phyloP scores from a whole-genome alignment of 345 rosid genomes.

The Citrus glauca region DNA sequence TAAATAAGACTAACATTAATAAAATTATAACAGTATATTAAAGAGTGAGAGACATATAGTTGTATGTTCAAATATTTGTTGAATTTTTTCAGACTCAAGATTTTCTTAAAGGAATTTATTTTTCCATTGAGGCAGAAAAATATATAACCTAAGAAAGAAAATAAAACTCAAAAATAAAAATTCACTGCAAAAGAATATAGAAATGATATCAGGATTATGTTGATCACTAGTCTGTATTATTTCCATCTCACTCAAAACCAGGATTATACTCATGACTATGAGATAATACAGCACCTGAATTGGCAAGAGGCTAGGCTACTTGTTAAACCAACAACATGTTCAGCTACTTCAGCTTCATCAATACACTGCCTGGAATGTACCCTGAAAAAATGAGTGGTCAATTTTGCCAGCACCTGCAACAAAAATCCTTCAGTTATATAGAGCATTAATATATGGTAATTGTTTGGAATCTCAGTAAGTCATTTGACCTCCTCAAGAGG shows the following conservation, averaged over 20 bases:
- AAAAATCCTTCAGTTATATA: conserved; percentile 11
- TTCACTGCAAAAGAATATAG: background rate
- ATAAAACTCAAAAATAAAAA: background rate
- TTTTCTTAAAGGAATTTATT: background rate
- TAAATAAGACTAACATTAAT: background rate
- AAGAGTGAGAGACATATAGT: background rate
- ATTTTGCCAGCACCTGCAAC: conserved; percentile 63
- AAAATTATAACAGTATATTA: background rate
- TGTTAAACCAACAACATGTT: conserved; percentile 81
- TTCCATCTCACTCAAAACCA: background rate
- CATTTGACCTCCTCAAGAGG: conserved; percentile 79
- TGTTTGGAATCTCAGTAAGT: conserved; percentile 3
- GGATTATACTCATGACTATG: background rate
- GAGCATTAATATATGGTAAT: conserved; percentile 6
- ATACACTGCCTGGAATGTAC: conserved; percentile 82
- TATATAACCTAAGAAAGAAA: background rate
- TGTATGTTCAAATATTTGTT: background rate
- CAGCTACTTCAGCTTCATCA: conserved; percentile 95
- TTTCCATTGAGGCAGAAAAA: background rate
- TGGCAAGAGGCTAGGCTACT: conserved; percentile 84
- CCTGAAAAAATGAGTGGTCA: conserved; percentile 61
- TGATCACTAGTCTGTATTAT: background rate
- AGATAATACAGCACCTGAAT: conserved; percentile 44
- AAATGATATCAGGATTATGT: background rate
- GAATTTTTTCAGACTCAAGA: background rate